phyloP scores from a whole-genome alignment of 257 asterid species.

The Lavandula angustifolia region DNA sequence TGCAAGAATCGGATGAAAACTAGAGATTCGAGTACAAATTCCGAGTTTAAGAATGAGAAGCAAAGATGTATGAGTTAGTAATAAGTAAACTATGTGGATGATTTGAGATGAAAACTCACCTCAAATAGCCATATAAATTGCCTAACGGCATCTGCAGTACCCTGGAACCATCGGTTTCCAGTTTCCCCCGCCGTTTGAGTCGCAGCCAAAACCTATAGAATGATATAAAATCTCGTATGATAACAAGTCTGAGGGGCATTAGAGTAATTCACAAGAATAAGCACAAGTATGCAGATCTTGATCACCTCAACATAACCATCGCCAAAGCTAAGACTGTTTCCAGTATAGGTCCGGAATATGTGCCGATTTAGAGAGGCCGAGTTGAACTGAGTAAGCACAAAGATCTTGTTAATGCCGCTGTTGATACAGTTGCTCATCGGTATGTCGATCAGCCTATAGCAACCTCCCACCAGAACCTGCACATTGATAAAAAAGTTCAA shows the following conservation, averaged over 20 bases:
- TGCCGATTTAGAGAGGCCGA: slow-evolving; percentile 96
- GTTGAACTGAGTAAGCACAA: slow-evolving; percentile 92
- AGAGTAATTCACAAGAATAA: background rate
- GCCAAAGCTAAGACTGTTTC: slow-evolving; percentile 84
- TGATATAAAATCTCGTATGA: background rate
- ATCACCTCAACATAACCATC: slow-evolving; percentile 98
- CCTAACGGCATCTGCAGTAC: slow-evolving; percentile 98
- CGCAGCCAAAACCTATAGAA: slow-evolving; percentile 80
- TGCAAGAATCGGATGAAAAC: slow-evolving; percentile 31
- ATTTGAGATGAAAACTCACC: slow-evolving; percentile 44
- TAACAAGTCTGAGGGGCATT: background rate
- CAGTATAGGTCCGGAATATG: slow-evolving; percentile 84
- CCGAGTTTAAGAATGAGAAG: background rate
- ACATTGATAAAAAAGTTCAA: background rate
- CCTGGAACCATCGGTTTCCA: slow-evolving; percentile 91
- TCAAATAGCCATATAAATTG: slow-evolving; percentile 87
- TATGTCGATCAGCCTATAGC: slow-evolving; percentile 87
- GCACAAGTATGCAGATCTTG: background rate
- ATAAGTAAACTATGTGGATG: background rate
- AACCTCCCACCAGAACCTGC: slow-evolving; percentile 95
- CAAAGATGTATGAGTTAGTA: too few species aligned
- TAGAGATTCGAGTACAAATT: background rate
- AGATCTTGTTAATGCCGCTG: slow-evolving; percentile 90
- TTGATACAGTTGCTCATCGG: slow-evolving; percentile 98
- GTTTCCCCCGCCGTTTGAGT: slow-evolving; percentile 64